Percentiles rank a stretch among this genome's conserved stretches.
Evolutionary conservation across 2,329 filamentous ascomycete species (phyloP).

Genomic region (Onygenales sp.): DNA sequence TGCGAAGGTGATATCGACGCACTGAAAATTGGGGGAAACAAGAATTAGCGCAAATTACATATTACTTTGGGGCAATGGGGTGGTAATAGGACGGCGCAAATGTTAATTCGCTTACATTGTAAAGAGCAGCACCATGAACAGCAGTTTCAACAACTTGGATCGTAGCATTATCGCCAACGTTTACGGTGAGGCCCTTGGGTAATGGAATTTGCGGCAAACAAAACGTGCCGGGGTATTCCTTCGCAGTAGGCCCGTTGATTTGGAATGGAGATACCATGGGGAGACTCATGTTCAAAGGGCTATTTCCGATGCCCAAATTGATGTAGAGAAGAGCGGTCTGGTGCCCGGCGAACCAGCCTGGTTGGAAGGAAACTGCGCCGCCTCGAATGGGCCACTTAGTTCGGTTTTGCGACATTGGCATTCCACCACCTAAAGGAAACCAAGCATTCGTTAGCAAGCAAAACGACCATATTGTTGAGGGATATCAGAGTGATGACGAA

Average conservation of each 20-base stretch:
- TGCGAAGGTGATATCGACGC: slow-evolving; percentile 88
- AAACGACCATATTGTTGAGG: background rate
- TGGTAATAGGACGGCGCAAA: background rate
- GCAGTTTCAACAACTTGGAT: slow-evolving; percentile 82
- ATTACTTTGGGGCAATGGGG: background rate
- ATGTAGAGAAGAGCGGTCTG: slow-evolving; percentile 73
- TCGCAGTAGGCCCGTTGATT: slow-evolving; percentile 69
- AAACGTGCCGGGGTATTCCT: slow-evolving; percentile 77
- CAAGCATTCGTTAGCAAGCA: slow-evolving; percentile 4
- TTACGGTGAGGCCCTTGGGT: slow-evolving; percentile 59
- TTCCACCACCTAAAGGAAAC: slow-evolving; percentile 62
- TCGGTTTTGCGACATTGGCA: slow-evolving; percentile 66
- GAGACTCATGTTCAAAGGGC: slow-evolving; percentile 79
- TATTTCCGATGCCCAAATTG: slow-evolving; percentile 78
- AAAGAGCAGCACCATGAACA: slow-evolving; percentile 72
- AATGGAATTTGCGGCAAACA: slow-evolving; percentile 85
- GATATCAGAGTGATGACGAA: slow-evolving; percentile 40
- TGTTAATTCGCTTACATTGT: slow-evolving; percentile 51
- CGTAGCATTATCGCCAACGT: slow-evolving; percentile 77
- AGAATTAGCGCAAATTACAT: background rate
- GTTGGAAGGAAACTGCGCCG: slow-evolving; percentile 81
- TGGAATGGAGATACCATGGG: slow-evolving; percentile 73
- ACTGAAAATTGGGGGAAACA: slow-evolving; percentile 44
- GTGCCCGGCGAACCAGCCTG: slow-evolving; percentile 93
- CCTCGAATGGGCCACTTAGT: slow-evolving; percentile 86